These are phyloP conservation scores for Eucalyptus urophylla DNA, from an alignment of 345 rosid genomes.

Conservation along the genomic window DNA sequence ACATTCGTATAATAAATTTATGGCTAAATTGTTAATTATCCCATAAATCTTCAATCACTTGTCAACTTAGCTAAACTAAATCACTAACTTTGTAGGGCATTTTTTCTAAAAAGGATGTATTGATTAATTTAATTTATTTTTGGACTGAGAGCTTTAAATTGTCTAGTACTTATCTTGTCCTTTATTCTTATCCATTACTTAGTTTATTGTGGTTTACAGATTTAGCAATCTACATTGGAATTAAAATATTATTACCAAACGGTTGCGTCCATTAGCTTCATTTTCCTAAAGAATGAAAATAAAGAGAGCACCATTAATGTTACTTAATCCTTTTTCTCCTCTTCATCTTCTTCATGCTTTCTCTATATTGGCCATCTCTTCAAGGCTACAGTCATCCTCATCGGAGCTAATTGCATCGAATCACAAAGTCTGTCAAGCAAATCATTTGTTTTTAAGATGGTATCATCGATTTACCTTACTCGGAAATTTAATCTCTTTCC, in stretches of 20 bases:
- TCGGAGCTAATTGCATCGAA: rapidly evolving
- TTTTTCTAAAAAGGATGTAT: background rate
- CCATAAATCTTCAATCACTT: rapidly evolving
- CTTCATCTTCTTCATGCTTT: no score
- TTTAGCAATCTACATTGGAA: background rate
- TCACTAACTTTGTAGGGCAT: background rate
- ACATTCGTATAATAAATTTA: background rate
- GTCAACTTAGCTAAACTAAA: background rate
- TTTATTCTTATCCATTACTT: background rate
- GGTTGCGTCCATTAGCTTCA: background rate
- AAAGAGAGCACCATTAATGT: background rate
- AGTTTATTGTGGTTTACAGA: background rate
- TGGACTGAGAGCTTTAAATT: background rate
- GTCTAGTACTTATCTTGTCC: background rate
- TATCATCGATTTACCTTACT: background rate
- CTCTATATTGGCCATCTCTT: no score
- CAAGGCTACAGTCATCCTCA: rapidly evolving
- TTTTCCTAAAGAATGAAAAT: background rate
- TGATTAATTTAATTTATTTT: background rate
- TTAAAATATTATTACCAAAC: background rate
- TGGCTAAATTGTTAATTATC: background rate
- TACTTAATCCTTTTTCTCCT: background rate
- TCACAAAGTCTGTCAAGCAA: rapidly evolving
- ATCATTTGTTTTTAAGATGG: rapidly evolving
- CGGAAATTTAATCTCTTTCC: background rate